Evolutionary conservation across 1,284 basidiomycete species (phyloP).

Genomic region (Cutaneotrichosporon cavernicola): DNA sequence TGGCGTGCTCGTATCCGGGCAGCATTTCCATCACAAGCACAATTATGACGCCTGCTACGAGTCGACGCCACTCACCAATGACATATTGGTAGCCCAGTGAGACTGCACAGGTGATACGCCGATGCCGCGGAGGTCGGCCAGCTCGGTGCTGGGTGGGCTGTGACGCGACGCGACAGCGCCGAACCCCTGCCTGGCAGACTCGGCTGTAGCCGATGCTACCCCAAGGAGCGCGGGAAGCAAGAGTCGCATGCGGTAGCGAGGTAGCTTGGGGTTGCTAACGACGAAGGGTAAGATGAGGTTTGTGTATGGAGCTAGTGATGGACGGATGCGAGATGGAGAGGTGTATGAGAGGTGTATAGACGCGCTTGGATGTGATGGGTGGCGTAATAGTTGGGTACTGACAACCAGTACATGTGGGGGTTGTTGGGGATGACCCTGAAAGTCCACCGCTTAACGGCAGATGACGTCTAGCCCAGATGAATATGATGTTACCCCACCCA

Average conservation of each 20-base stretch:
- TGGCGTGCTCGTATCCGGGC: too few relatives aligned
- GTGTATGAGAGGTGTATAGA: too few relatives aligned
- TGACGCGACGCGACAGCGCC: conserved; percentile 6
- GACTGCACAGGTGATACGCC: not conserved
- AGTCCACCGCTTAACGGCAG: too few relatives aligned
- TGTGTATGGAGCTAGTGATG: too few relatives aligned
- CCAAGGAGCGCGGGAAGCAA: not conserved
- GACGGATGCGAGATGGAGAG: not conserved
- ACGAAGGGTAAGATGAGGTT: not conserved
- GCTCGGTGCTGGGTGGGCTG: not conserved
- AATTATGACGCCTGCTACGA: not conserved
- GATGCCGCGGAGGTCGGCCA: not conserved
- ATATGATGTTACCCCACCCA: too few relatives aligned
- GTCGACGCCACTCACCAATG: not conserved
- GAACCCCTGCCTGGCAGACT: not conserved
- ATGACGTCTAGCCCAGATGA: too few relatives aligned
- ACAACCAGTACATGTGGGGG: too few relatives aligned
- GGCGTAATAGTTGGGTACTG: too few relatives aligned
- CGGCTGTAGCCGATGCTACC: not conserved
- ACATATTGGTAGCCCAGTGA: not conserved
- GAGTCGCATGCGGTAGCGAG: not conserved
- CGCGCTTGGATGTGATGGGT: too few relatives aligned
- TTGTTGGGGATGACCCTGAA: too few relatives aligned
- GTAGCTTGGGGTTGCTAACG: not conserved
- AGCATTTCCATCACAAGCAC: not conserved